phyloP scores from a whole-genome alignment of 2,329 filamentous ascomycete species.

The Cercospora sesami region DNA sequence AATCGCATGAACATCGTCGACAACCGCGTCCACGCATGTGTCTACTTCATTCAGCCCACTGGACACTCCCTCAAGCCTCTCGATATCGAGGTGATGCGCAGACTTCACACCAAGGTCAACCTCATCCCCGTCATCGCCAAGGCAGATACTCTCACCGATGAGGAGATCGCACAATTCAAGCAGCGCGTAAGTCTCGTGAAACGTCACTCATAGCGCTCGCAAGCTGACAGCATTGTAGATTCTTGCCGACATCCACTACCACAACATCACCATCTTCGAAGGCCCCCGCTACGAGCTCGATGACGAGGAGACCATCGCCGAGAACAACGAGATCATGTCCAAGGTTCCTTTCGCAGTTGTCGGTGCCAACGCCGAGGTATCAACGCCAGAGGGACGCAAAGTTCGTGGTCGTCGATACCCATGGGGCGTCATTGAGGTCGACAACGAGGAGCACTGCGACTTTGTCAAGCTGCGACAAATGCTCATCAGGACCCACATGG shows the following conservation, averaged over 20 bases:
- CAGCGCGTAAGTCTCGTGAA: conserved; percentile 69
- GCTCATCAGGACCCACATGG: conserved; percentile 99
- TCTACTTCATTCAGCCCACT: conserved; percentile 99
- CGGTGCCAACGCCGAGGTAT: conserved; percentile 92
- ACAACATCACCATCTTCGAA: conserved; percentile 98
- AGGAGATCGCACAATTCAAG: conserved; percentile 94
- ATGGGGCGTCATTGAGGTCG: conserved; percentile 98
- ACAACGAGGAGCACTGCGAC: conserved; percentile 99
- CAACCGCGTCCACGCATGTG: conserved; percentile 97
- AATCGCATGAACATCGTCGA: conserved; percentile 99
- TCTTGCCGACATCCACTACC: conserved; percentile 91
- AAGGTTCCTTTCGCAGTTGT: conserved; percentile 99
- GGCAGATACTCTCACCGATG: conserved; percentile 94
- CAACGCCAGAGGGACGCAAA: conserved; percentile 86
- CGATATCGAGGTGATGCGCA: conserved; percentile 99
- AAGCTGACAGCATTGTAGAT: conserved; percentile 63
- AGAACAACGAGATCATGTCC: conserved; percentile 99
- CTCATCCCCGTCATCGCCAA: conserved; percentile 99
- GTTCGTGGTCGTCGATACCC: conserved; percentile 95
- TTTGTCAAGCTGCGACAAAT: conserved; percentile 99
- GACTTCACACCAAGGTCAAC: conserved; percentile 99
- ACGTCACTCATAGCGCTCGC: background rate
- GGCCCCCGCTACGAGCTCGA: conserved; percentile 97
- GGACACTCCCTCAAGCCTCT: conserved; percentile 97
- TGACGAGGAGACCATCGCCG: conserved; percentile 98